Evolutionary conservation across 805 yeast genomes (phyloP).

Genomic region (Blastobotrys attinorum): DNA sequence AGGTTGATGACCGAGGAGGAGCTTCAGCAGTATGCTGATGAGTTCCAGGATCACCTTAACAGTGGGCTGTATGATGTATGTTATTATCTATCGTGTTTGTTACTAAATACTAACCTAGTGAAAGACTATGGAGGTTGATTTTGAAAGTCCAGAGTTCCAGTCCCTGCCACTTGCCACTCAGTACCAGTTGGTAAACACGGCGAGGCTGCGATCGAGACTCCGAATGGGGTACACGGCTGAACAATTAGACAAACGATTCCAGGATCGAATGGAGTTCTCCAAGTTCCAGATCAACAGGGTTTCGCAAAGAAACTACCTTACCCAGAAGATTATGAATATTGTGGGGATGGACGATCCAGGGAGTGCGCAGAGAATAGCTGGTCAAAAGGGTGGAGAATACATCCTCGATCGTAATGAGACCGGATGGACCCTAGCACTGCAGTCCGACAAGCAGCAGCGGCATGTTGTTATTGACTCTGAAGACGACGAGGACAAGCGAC

Average conservation of each 20-base stretch:
- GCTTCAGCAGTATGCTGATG: conserved; percentile 49
- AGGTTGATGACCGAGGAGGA: conserved; percentile 72
- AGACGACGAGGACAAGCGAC: conserved; percentile 13
- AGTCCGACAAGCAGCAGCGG: conserved; percentile 16
- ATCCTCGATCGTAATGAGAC: conserved; percentile 65
- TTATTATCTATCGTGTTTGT: conserved; percentile 4
- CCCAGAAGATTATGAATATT: conserved; percentile 77
- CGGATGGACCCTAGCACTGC: conserved; percentile 75
- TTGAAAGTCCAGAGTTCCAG: conserved; percentile 69
- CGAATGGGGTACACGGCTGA: conserved; percentile 93
- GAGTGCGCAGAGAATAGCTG: conserved; percentile 46
- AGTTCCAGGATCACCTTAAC: conserved; percentile 47
- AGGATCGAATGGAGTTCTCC: conserved; percentile 82
- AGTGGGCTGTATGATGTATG: conserved; percentile 32
- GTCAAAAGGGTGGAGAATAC: conserved; percentile 73
- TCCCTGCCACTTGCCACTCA: conserved; percentile 77
- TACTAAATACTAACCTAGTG: conserved; percentile 7
- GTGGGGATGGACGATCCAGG: conserved; percentile 66
- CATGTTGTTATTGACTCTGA: conserved; percentile 12
- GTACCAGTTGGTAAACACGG: conserved; percentile 76
- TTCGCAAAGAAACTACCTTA: conserved; percentile 79
- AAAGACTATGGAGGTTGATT: conserved; percentile 56
- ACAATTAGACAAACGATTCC: conserved; percentile 76
- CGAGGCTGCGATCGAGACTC: conserved; percentile 75
- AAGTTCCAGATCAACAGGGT: conserved; percentile 90